Percentiles rank a stretch among this genome's conserved stretches.
These are phyloP conservation scores for Articulospora tetracladia DNA, from an alignment of 495 filamentous ascomycete species.

Conservation along the genomic window DNA sequence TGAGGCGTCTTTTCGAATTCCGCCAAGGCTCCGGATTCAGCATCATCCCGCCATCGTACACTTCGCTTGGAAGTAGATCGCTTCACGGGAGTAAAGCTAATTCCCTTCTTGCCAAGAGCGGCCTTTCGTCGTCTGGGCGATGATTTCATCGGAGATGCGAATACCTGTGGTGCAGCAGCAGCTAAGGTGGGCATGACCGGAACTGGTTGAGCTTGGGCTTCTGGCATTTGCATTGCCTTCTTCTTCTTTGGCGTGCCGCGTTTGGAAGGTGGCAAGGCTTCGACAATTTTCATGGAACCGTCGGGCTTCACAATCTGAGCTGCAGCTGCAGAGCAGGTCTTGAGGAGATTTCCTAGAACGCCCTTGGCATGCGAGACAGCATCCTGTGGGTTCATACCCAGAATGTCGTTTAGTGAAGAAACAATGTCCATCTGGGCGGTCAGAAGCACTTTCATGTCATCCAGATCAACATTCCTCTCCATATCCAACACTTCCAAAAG, in stretches of 20 bases:
- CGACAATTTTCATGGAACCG: slow-evolving; percentile 56
- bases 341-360: slow-evolving; percentile 76
- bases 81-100: slow-evolving; percentile 84
- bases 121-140: slow-evolving; percentile 79
- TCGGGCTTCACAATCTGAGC: slow-evolving; percentile 89
- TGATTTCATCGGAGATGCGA: slow-evolving; percentile 54
- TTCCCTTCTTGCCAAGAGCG: slow-evolving; percentile 64
- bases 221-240: slow-evolving; percentile 40
- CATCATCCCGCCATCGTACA: slow-evolving; percentile 93
- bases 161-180: slow-evolving; percentile 31
- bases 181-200: slow-evolving; percentile 34
- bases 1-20: slow-evolving; percentile 88
- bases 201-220: slow-evolving; percentile 32
- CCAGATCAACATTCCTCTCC: slow-evolving; percentile 76
- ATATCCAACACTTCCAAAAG: slow-evolving; percentile 75
- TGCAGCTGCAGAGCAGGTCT: slow-evolving; percentile 64
- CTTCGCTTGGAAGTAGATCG: slow-evolving; percentile 66
- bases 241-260: slow-evolving; percentile 71
- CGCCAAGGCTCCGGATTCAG: slow-evolving; percentile 72
- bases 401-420: slow-evolving; percentile 71
- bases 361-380: slow-evolving; percentile 74
- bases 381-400: slow-evolving; percentile 76
- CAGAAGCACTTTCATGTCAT: slow-evolving; percentile 74
- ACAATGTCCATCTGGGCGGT: slow-evolving; percentile 91
- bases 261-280: slow-evolving; percentile 59